These are phyloP conservation scores for Penicillium lividum DNA, from an alignment of 495 filamentous ascomycete genomes.

Conservation along the genomic window DNA sequence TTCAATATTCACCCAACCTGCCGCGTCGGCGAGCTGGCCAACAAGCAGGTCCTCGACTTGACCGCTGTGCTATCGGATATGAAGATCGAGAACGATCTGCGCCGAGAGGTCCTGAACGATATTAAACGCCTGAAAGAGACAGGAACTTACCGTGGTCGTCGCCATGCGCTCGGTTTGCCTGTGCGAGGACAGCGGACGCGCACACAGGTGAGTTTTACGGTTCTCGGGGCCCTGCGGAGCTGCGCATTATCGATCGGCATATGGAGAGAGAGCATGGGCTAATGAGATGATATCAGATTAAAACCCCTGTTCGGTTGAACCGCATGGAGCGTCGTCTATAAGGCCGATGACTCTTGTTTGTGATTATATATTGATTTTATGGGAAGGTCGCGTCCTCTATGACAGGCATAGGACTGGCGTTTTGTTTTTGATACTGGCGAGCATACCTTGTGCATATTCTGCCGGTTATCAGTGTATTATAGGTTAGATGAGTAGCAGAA, in stretches of 20 bases:
- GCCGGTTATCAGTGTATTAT: slow-evolving; percentile 34
- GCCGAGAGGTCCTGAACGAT: slow-evolving; percentile 74
- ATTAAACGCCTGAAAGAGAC: slow-evolving; percentile 87
- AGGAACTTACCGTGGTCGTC: slow-evolving; percentile 82
- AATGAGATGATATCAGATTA: slow-evolving; percentile 50
- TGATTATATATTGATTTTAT: slow-evolving; percentile 15
- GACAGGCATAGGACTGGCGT: slow-evolving; percentile 46
- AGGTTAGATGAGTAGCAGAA: slow-evolving; percentile 5
- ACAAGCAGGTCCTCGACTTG: slow-evolving; percentile 73
- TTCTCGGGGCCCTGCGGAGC: not conserved
- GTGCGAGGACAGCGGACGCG: slow-evolving; percentile 86
- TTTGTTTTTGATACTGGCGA: slow-evolving; percentile 33
- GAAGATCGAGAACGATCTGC: slow-evolving; percentile 91
- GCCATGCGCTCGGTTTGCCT: slow-evolving; percentile 87
- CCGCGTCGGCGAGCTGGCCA: slow-evolving; percentile 67
- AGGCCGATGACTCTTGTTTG: slow-evolving; percentile 17
- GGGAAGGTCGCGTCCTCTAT: slow-evolving; percentile 25
- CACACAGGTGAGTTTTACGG: slow-evolving; percentile 60
- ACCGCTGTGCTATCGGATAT: slow-evolving; percentile 84
- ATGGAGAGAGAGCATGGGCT: slow-evolving; percentile 7
- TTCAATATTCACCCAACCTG: slow-evolving; percentile 82
- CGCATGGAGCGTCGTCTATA: slow-evolving; percentile 65
- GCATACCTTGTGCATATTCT: slow-evolving; percentile 22
- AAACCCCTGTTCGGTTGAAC: slow-evolving; percentile 78
- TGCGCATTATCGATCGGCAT: not conserved